Base-by-base conservation (phyloP, 2,329 filamentous ascomycete species). In the Xylariaceae sp. region DNA sequence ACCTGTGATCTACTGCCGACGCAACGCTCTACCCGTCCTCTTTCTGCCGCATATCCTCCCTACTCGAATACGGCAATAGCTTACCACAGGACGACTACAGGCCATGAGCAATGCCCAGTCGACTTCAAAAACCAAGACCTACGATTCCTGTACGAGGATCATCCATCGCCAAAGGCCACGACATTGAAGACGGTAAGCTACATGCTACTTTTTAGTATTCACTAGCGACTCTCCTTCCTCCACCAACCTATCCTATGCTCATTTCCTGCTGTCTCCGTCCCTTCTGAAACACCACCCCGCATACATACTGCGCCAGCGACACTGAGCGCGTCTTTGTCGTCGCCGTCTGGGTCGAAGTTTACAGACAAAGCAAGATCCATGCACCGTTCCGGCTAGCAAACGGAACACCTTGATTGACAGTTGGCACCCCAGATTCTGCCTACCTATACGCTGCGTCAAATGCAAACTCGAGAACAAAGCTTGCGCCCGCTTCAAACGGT, bases 91-190 rank as follows among this genome's bases (percentile, higher is more conserved):
- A 35, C 4, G 34, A 30, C 32, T 31, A 33, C 28, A 30, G 30
- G 19, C 30, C 44, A 44, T 52, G 39, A 51, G 56, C 59, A 42
- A 61, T 62, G 60, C 57, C 48, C 52, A 61, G 58, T 54, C 52
- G 53, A 43, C 40, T 62, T 26, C 56, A 61, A 29, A 61, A 58
- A 50, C 42, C 43, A 44, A 49, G 45, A 39, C 36, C 51, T 34
- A 43, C 45, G 40, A 29, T 34, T 24, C 41, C 42, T 19, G 39
- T 34, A 46, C 44, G 30, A 39, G 45, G 49, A 37, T 32, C 15
- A 19, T 37, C 39, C 17, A 44, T 28, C 32, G 35, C 34, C 17
- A 39, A 15, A 22, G 35, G 26, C 18, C 11, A 24, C 26, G 45
- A 51, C 37, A 39, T 47, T 46, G 45, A 55, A 41, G 52, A 46